These are phyloP conservation scores for Helotiales sp. DNA, from an alignment of 2,329 filamentous ascomycete genomes.

Conservation along the genomic window DNA sequence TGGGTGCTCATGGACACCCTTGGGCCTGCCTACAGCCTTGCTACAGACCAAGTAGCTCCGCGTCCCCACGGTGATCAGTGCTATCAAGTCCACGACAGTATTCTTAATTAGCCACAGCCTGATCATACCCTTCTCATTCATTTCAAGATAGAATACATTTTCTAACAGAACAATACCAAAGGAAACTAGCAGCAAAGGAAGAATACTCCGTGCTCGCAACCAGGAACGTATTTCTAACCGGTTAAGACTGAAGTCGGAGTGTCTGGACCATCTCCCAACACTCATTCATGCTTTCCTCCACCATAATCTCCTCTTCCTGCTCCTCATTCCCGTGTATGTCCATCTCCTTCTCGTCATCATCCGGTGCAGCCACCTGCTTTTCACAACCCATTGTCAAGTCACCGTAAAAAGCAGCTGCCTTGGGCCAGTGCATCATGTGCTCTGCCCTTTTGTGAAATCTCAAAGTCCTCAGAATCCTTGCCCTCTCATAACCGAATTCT, in stretches of 20 bases:
- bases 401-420: conserved; percentile 20
- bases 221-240: not conserved
- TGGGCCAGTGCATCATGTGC: conserved; percentile 1
- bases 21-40: too few relatives aligned
- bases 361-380: not conserved
- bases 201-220: not conserved
- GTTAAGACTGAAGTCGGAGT: not conserved
- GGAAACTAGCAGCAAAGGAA: conserved; percentile 1
- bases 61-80: too few relatives aligned
- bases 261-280: conserved; percentile 1
- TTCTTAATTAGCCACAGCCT: too few relatives aligned
- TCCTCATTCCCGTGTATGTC: conserved; percentile 1
- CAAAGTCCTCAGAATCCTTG: not conserved
- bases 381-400: conserved; percentile 4
- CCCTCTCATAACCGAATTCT: conserved; percentile 7
- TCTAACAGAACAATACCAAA: too few relatives aligned
- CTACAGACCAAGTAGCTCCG: too few relatives aligned
- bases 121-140: too few relatives aligned
- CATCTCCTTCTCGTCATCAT: conserved; percentile 1
- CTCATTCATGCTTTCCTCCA: not conserved
- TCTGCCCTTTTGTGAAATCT: conserved; percentile 14
- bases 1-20: too few relatives aligned
- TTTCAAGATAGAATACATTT: too few relatives aligned
- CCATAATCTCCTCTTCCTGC: not conserved
- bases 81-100: too few relatives aligned